These are phyloP conservation scores for Hevea brasiliensis DNA, from an alignment of 345 rosid genomes.

Conservation along the genomic window DNA sequence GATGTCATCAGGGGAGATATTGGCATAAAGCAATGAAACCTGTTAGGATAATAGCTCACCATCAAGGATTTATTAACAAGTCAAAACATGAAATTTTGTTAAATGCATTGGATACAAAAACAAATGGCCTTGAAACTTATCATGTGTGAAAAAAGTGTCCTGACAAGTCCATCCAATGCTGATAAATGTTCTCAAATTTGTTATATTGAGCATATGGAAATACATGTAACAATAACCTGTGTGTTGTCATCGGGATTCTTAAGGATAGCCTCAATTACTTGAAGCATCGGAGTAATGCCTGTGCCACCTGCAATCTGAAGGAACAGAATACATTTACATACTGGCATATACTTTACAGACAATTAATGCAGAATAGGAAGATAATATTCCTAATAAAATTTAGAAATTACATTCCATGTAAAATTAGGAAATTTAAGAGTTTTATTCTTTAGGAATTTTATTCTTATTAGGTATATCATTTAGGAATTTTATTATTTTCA, in stretches of 20 bases:
- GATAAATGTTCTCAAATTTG: background rate
- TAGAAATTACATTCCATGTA: too few relatives aligned
- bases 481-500: too few relatives aligned
- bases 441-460: too few relatives aligned
- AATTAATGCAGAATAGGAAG: too few relatives aligned
- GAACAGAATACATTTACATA: constrained; percentile 16
- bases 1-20: constrained; percentile 93
- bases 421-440: too few relatives aligned
- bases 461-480: too few relatives aligned
- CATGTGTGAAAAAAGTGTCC: background rate
- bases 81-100: background rate
- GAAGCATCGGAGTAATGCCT: constrained; percentile 98
- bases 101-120: background rate
- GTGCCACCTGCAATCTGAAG: constrained; percentile 89
- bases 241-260: constrained; percentile 91
- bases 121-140: constrained; percentile 1
- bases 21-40: constrained; percentile 83
- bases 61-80: background rate
- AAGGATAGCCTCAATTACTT: constrained; percentile 82
- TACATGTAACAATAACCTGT: constrained; percentile 40
- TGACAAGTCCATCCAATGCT: background rate
- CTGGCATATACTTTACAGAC: too few relatives aligned
- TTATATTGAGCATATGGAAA: background rate
- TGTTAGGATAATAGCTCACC: constrained; percentile 29
- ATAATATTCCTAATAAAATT: too few relatives aligned